Evolutionary conservation across 441 rosid species (phyloP).

Genomic region (Adansonia madagascariensis): DNA sequence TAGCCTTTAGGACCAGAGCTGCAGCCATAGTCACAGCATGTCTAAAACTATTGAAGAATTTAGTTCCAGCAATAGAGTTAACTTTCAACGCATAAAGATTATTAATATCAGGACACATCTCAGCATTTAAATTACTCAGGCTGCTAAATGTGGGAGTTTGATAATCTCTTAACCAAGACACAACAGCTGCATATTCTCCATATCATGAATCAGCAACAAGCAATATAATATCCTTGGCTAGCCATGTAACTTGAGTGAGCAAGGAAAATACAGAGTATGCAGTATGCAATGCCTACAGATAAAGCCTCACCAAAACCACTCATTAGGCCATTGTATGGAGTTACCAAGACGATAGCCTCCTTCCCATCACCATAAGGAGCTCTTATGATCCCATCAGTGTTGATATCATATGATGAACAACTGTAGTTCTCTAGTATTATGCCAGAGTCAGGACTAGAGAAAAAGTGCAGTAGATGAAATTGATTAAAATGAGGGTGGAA

Average conservation of each 20-base stretch:
- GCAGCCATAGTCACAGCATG: conserved; percentile 95
- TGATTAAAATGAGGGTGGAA: conserved; percentile 59
- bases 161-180: conserved; percentile 88
- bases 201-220: conserved; percentile 80
- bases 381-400: conserved; percentile 77
- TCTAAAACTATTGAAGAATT: conserved; percentile 51
- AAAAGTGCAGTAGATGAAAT: conserved; percentile 80
- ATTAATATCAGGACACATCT: conserved; percentile 36
- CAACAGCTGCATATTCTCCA: conserved; percentile 83
- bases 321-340: conserved; percentile 67
- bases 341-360: conserved; percentile 88
- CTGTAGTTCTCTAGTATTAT: conserved; percentile 47
- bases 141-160: conserved; percentile 64
- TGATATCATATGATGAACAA: conserved; percentile 64
- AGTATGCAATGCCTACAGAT: conserved; percentile 67
- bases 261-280: conserved; percentile 62
- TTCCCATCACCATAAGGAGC: conserved; percentile 95
- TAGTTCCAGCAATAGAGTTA: conserved; percentile 32
- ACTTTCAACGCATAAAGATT: conserved; percentile 29
- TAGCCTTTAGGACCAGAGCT: conserved; percentile 83
- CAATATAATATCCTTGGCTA: conserved; percentile 90
- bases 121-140: conserved; percentile 33
- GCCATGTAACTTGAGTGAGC: conserved; percentile 84
- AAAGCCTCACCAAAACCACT: conserved; percentile 52
- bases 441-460: conserved; percentile 67